Evolutionary conservation across 768 basidiomycete genomes (phyloP), one percentile per base, ranked within the genome.

Genomic region (Dictyophora rubrovolvata): DNA sequence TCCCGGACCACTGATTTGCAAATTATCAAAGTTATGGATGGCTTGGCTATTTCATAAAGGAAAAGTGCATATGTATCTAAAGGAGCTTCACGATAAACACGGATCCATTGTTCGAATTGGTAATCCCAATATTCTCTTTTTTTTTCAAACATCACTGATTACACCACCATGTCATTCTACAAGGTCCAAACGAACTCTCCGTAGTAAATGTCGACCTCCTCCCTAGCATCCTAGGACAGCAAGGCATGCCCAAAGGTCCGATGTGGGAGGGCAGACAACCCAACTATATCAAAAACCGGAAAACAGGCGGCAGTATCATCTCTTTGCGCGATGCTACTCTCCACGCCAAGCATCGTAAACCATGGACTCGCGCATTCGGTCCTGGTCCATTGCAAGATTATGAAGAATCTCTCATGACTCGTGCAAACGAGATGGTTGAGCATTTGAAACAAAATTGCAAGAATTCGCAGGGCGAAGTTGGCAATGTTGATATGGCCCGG

Each of bases 141-240:
- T 28, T 28, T 28, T 28, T 28, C 28, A 28, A 33, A 21, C 7
- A 49, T n/a, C 42, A 2, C 14, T 42, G 3, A 42, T 12, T 2
- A 42, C 10, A 12, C 42, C 14, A 14, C 10, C n/a, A 12, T 21
- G 11, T 16, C 37, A 48, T 28, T 47, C 21, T 20, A 55, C 48
- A 57, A 75, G 73, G 74, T 12, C 74, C 74, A 35, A 73, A 74
- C 33, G 73, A 74, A 56, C 56, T 74, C 5, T 73, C 73, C 23
- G 58, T 75, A n/a, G 62, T n/a, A 42, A 9, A 42, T 2, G 42
- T n/a, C 42, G 14, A 12, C 12, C n/a, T 42, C 14, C 2, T 42
- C 12, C 42, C 42, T 4, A 12, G 10, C n/a, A 42, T 42, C 12
- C 12, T 42, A n/a, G 42, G 42, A 14, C 42, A 42, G 11, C 42